Percentiles rank a stretch among this genome's conserved stretches.
Evolutionary conservation across 2,329 filamentous ascomycete genomes (phyloP).

Genomic region (Clonostachys chloroleuca): DNA sequence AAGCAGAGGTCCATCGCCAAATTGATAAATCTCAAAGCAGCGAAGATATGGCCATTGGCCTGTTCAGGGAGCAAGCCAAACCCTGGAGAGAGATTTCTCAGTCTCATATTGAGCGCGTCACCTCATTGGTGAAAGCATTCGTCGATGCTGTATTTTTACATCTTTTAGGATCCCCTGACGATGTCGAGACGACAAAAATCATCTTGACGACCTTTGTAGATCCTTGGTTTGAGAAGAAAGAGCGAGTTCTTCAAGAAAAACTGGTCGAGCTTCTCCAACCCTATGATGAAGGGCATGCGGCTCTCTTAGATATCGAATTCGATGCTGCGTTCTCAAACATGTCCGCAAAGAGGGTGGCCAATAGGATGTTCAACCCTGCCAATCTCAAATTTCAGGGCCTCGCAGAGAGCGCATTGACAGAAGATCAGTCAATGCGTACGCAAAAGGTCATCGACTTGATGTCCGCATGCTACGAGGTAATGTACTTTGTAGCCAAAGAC

Average conservation of each 20-base stretch:
- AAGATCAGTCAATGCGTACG: constrained; percentile 21
- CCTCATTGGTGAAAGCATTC: constrained; percentile 21
- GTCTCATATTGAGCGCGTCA: constrained; percentile 24
- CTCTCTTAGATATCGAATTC: constrained; percentile 23
- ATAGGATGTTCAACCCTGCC: background rate
- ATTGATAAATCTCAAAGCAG: constrained; percentile 29
- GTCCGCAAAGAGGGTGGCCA: background rate
- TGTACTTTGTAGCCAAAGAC: background rate
- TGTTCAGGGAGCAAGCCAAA: constrained; percentile 30
- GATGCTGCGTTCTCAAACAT: no score
- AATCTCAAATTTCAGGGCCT: no score
- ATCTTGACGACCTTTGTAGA: constrained; percentile 17
- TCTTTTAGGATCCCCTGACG: constrained; percentile 15
- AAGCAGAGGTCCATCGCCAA: constrained; percentile 17
- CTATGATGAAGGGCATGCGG: constrained; percentile 23
- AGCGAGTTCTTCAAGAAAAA: constrained; percentile 19
- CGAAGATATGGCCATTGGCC: constrained; percentile 26
- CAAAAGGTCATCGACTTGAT: constrained; percentile 37
- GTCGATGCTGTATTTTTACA: constrained; percentile 27
- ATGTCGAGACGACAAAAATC: constrained; percentile 8
- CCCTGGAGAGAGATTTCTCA: constrained; percentile 32
- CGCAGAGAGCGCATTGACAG: background rate
- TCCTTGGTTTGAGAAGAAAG: constrained; percentile 25
- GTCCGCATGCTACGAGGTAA: constrained; percentile 36
- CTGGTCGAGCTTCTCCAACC: constrained; percentile 31